Percentiles rank a stretch among this genome's conserved stretches.
Conservation (phyloP, 345 rosid genomes). For the Arabidopsis suecica region DNA sequence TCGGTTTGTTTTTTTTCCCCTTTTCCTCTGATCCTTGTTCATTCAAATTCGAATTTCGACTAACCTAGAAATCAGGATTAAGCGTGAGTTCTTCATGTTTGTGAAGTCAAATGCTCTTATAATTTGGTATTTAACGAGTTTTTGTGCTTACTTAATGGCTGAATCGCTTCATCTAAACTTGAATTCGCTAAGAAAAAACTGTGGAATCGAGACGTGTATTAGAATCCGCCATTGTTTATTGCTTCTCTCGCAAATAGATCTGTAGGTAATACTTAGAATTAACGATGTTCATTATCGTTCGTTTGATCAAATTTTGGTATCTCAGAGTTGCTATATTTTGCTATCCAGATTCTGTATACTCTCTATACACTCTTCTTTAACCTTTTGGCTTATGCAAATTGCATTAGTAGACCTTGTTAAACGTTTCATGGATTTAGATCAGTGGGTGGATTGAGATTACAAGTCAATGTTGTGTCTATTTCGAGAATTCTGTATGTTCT, state of each 20-base stretch:
- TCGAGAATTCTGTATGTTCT: neutral
- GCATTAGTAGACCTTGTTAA: neutral
- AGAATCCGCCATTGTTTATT: constrained; percentile 5
- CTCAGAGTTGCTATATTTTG: neutral
- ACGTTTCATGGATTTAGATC: constrained; percentile 23
- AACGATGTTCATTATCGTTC: neutral
- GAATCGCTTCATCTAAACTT: neutral
- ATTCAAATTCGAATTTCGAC: neutral
- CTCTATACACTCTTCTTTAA: constrained; percentile 1
- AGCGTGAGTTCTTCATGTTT: constrained; percentile 7
- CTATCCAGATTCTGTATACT: neutral
- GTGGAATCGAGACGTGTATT: constrained; percentile 14
- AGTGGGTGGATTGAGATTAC: constrained; percentile 15
- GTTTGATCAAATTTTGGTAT: constrained; percentile 15
- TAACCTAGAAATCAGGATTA: constrained; percentile 6
- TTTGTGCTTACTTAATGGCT: neutral
- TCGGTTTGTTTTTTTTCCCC: constrained; percentile 52
- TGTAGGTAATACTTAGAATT: neutral
- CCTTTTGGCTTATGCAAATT: constrained; percentile 4
- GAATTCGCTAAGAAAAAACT: neutral
- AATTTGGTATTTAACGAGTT: neutral
- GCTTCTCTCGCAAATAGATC: neutral
- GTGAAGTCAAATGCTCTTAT: neutral
- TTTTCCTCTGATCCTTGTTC: neutral
- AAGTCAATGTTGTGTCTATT: constrained; percentile 1